Evolutionary conservation across 805 yeast species (phyloP).

Genomic region (Zygosaccharomyces kombuchaensis): DNA sequence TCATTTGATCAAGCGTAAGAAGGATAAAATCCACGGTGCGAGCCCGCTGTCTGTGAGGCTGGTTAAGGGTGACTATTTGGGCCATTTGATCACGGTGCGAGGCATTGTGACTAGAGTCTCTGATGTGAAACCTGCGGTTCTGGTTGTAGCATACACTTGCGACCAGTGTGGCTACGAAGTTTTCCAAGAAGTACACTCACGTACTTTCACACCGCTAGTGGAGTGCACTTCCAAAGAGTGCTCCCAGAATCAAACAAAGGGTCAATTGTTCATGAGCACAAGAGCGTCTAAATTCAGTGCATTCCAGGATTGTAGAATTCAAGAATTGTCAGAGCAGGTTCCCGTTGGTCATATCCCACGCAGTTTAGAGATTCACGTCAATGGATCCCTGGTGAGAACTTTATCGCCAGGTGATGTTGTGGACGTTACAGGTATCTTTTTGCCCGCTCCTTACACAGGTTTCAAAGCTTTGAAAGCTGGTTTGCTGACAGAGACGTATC

Average conservation of each 20-base stretch:
- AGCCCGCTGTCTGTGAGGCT: slow-evolving; percentile 85
- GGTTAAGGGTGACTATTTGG: slow-evolving; percentile 76
- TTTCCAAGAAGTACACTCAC: slow-evolving; percentile 87
- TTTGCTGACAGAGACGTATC: slow-evolving; percentile 84
- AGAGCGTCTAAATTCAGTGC: slow-evolving; percentile 94
- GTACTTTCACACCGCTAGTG: slow-evolving; percentile 77
- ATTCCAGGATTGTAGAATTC: slow-evolving; percentile 92
- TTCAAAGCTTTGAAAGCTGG: slow-evolving; percentile 92
- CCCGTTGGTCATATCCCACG: slow-evolving; percentile 98
- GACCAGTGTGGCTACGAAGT: slow-evolving; percentile 96
- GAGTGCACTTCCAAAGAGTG: slow-evolving; percentile 87
- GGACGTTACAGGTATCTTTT: slow-evolving; percentile 84
- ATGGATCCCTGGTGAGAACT: slow-evolving; percentile 83
- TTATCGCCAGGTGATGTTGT: slow-evolving; percentile 93
- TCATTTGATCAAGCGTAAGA: slow-evolving; percentile 30
- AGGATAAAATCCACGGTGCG: slow-evolving; percentile 29
- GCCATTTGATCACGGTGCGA: slow-evolving; percentile 81
- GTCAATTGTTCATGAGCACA: slow-evolving; percentile 86
- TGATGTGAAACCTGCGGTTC: slow-evolving; percentile 90
- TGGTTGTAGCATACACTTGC: slow-evolving; percentile 93
- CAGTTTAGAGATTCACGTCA: slow-evolving; percentile 76
- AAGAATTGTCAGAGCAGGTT: slow-evolving; percentile 92
- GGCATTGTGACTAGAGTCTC: slow-evolving; percentile 95
- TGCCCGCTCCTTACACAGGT: slow-evolving; percentile 96
- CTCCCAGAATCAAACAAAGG: slow-evolving; percentile 70